Evolutionary conservation across 441 rosid species (phyloP), one percentile per base, ranked within the genome.

Genomic region (Breynia disticha): DNA sequence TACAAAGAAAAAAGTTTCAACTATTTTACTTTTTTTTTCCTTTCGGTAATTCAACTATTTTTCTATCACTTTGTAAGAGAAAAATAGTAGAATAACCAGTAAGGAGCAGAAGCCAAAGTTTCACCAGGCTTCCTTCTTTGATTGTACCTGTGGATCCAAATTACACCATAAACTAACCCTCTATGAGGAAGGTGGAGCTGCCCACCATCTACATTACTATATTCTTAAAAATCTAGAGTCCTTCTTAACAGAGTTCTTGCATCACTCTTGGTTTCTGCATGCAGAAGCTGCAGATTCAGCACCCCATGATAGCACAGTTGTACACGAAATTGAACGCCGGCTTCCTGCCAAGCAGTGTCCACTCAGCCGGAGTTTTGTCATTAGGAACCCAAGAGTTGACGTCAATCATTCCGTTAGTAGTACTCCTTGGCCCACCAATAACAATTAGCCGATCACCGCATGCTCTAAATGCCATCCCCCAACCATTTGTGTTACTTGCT

Each of bases 261-360:
- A 39, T 14, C 43, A 39, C 15, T 1, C 43, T 9, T 39, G 43
- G 2, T 39, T 6, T 39, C 15, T 10, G 9, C 11, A 39, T 10
- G 9, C 11, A 39, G 15, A 39, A 39, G 7, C 32, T 39, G 43
- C 43, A 39, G 12, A 39, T 56, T 87, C 68, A 88, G 67, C 95
- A 85, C 59, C 95, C 90, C 95, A 88, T 83, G 22, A 85, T 85
- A 1, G 95, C 83, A 66, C 97, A 88, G 57, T 86, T 88, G 52
- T 74, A 88, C 44, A 89, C 95, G 58, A 89, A 89, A 56, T 67
- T 72, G 41, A 79, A 71, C 0, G 80, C 74, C 12, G 62, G 78
- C 67, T 77, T 80, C 32, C 67, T 61, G 3, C 76, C 95, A 6
- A 89, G 84, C 72, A 83, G 55, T 22, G 68, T 65, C 97, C 97